Percentiles rank a stretch among this genome's conserved stretches.
phyloP scores from a whole-genome alignment of 306 rosid genomes.

The Pachyrhizus erosus region DNA sequence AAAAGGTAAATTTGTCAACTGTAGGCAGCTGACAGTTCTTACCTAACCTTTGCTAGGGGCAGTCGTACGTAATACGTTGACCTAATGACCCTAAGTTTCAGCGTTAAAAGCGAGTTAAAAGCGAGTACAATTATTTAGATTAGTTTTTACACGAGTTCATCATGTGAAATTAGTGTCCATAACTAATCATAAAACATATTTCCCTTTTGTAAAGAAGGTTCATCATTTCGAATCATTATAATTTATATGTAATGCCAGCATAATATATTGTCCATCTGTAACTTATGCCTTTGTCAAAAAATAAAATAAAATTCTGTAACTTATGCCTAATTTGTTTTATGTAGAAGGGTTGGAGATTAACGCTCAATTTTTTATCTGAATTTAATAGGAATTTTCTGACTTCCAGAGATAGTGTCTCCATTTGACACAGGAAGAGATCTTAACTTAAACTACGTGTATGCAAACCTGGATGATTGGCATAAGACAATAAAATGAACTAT shows the following conservation, averaged over 20 bases:
- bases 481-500: slow-evolving; percentile 7
- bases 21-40: slow-evolving; percentile 24
- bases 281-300: neutral
- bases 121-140: neutral
- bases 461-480: neutral
- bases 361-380: slow-evolving; percentile 16
- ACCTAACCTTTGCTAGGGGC: neutral
- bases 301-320: no score
- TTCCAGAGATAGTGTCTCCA: neutral
- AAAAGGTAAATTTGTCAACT: slow-evolving; percentile 25
- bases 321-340: slow-evolving; percentile 25
- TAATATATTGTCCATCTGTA: neutral
- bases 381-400: neutral
- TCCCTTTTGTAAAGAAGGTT: neutral
- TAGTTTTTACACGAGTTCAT: slow-evolving; percentile 7
- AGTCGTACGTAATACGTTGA: slow-evolving; percentile 21
- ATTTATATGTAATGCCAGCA: slow-evolving; percentile 4
- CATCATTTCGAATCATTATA: slow-evolving; percentile 36
- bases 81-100: slow-evolving; percentile 9
- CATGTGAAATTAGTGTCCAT: slow-evolving; percentile 39
- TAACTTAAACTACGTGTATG: neutral
- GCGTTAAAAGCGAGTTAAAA: slow-evolving; percentile 35
- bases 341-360: neutral
- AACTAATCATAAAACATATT: neutral
- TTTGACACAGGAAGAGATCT: neutral